Conservation (phyloP, 2,329 filamentous ascomycete species). For the Trichophaea hybrida region DNA sequence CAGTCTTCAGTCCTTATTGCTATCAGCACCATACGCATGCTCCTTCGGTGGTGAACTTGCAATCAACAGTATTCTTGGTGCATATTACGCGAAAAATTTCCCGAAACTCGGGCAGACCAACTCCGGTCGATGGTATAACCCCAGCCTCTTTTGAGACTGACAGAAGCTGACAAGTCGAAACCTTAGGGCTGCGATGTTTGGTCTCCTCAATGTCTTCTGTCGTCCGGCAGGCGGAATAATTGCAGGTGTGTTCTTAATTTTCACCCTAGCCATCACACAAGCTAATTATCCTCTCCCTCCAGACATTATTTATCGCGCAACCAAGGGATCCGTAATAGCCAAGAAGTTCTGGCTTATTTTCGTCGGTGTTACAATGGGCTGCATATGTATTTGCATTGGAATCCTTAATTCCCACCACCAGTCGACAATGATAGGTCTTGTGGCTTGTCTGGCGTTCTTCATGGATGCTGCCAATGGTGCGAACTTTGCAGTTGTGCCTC, state of each 20-base stretch:
- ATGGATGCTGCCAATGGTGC: slow-evolving; percentile 73
- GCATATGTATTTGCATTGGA: slow-evolving; percentile 49
- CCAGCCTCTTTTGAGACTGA: not conserved
- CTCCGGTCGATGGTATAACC: slow-evolving; percentile 39
- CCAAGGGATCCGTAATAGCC: slow-evolving; percentile 39
- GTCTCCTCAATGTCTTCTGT: slow-evolving; percentile 38
- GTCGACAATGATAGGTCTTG: slow-evolving; percentile 57
- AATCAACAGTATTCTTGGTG: slow-evolving; percentile 45
- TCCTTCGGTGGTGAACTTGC: slow-evolving; percentile 50
- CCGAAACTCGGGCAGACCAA: slow-evolving; percentile 42
- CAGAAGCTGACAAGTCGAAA: slow-evolving; percentile 25
- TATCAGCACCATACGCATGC: slow-evolving; percentile 45
- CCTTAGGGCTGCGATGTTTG: slow-evolving; percentile 39
- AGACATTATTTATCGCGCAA: slow-evolving; percentile 42
- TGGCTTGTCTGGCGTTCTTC: slow-evolving; percentile 67
- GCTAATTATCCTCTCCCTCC: not conserved
- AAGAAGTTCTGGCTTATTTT: slow-evolving; percentile 50
- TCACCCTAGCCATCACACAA: not conserved
- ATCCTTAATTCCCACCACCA: slow-evolving; percentile 47
- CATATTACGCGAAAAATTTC: slow-evolving; percentile 48
- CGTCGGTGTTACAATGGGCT: slow-evolving; percentile 43
- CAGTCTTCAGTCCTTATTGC: slow-evolving; percentile 43
- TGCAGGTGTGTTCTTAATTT: slow-evolving; percentile 24
- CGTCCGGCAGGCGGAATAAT: slow-evolving; percentile 39
- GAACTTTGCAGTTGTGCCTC: slow-evolving; percentile 74